These are phyloP conservation scores for Hibiscus tridactylites DNA, from an alignment of 345 rosid species.

Conservation along the genomic window DNA sequence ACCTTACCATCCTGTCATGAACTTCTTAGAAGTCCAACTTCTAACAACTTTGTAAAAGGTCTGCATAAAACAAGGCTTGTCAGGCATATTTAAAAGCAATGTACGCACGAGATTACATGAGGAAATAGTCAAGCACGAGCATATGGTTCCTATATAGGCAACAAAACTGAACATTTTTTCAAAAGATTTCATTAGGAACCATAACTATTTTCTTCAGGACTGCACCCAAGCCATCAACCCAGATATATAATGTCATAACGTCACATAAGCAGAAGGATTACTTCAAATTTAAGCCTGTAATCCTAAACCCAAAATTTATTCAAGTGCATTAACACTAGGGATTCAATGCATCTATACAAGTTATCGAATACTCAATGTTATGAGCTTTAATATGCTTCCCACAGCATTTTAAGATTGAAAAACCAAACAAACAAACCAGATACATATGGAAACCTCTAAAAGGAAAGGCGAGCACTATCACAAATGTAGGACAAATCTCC, in stretches of 20 bases:
- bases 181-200: background rate
- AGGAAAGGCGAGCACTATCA: background rate
- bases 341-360: background rate
- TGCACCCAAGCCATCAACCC: background rate
- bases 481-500: background rate
- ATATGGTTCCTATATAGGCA: background rate
- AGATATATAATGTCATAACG: background rate
- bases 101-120: background rate
- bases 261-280: background rate
- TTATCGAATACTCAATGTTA: background rate
- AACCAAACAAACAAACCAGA: background rate
- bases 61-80: conserved; percentile 30
- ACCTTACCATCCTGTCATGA: conserved; percentile 92
- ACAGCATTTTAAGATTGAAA: background rate
- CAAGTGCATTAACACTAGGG: background rate
- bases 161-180: background rate
- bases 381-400: background rate
- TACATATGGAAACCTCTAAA: background rate
- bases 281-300: too few species aligned
- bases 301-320: background rate
- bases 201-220: background rate
- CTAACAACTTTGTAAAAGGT: conserved; percentile 75
- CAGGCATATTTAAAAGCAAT: background rate
- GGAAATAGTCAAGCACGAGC: background rate
- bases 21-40: conserved; percentile 99